Conservation (phyloP, 2,329 filamentous ascomycete genomes). For the Beauveria medogensis region DNA sequence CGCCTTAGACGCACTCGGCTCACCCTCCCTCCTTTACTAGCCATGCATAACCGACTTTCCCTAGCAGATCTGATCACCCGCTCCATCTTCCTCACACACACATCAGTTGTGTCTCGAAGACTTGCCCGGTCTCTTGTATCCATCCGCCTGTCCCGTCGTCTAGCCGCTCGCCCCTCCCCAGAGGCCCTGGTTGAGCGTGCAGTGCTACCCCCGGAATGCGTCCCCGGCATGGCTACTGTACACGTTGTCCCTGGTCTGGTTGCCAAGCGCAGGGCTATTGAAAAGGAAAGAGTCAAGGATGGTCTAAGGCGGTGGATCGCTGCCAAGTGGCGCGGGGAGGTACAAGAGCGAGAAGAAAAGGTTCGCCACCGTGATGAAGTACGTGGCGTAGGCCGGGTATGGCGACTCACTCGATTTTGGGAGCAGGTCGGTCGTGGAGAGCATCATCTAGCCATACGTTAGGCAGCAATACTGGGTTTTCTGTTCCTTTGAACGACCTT, state of each 20-base stretch:
- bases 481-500: not conserved
- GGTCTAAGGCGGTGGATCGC: conserved; percentile 57
- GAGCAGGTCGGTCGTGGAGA: conserved; percentile 47
- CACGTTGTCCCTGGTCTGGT: conserved; percentile 52
- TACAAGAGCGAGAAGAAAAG: conserved; percentile 40
- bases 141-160: conserved; percentile 55
- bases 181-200: conserved; percentile 53
- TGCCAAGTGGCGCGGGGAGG: conserved; percentile 46
- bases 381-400: conserved; percentile 47
- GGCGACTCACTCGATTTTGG: conserved; percentile 58
- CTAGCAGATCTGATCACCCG: conserved; percentile 54
- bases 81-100: conserved; percentile 59
- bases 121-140: conserved; percentile 56
- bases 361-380: conserved; percentile 41
- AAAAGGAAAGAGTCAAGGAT: conserved; percentile 61
- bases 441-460: conserved; percentile 10
- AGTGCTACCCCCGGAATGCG: conserved; percentile 58
- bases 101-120: conserved; percentile 54
- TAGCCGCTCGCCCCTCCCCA: conserved; percentile 51
- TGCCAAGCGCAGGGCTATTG: conserved; percentile 53
- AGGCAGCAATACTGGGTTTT: conserved; percentile 5
- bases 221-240: conserved; percentile 34
- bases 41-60: conserved; percentile 49
- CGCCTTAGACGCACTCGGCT: conserved; percentile 51
- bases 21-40: conserved; percentile 47